Evolutionary conservation across 1,139 yeast species (phyloP).

Genomic region (Kodamaea arcana): DNA sequence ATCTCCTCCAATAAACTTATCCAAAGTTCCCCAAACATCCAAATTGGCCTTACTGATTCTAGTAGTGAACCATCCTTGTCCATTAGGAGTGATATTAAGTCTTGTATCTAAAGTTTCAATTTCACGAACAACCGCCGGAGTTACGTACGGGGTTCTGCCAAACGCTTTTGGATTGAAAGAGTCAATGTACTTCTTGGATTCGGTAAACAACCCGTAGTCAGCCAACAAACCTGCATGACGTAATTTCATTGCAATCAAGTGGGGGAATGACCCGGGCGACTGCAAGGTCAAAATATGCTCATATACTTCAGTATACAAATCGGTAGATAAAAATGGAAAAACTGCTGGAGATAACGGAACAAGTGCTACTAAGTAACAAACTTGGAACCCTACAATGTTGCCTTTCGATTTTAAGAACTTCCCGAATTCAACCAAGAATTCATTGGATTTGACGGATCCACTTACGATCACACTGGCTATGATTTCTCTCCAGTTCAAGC

Average conservation of each 20-base stretch:
- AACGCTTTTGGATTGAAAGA: constrained; percentile 39
- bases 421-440: constrained; percentile 55
- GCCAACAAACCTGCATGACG: constrained; percentile 61
- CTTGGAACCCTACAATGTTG: constrained; percentile 35
- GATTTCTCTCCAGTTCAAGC: constrained; percentile 49
- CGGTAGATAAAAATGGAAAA: constrained; percentile 26
- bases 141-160: constrained; percentile 36
- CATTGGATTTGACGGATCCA: constrained; percentile 30
- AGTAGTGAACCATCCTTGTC: constrained; percentile 57
- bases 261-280: constrained; percentile 44
- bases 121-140: constrained; percentile 31
- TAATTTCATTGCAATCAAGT: constrained; percentile 52
- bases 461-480: constrained; percentile 43
- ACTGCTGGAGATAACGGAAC: constrained; percentile 28
- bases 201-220: constrained; percentile 55
- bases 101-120: constrained; percentile 42
- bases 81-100: constrained; percentile 40
- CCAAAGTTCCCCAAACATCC: constrained; percentile 86
- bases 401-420: constrained; percentile 36
- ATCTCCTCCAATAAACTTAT: constrained; percentile 90
- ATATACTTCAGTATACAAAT: constrained; percentile 65
- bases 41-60: constrained; percentile 71
- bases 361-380: constrained; percentile 49
- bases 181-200: constrained; percentile 62
- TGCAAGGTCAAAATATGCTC: constrained; percentile 46